Evolutionary conservation across 495 filamentous ascomycete species (phyloP).

Genomic region (Daldinia decipiens): DNA sequence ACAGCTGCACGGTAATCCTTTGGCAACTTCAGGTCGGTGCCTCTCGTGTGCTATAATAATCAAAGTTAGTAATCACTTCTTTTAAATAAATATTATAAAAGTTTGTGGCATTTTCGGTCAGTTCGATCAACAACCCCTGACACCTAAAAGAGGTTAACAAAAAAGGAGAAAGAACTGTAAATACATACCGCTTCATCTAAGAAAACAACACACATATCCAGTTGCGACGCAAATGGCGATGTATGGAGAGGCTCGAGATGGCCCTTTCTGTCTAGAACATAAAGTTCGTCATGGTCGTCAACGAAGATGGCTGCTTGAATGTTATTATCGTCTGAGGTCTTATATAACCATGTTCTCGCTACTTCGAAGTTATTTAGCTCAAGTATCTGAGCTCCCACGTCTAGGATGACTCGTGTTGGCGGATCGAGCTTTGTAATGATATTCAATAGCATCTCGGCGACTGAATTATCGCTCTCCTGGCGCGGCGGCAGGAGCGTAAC

Average conservation of each 20-base stretch:
- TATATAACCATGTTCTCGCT: constrained; percentile 58
- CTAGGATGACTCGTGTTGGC: constrained; percentile 69
- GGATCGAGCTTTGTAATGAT: constrained; percentile 53
- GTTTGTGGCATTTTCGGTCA: not conserved
- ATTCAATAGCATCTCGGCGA: constrained; percentile 60
- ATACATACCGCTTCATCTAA: constrained; percentile 67
- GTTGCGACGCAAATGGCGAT: constrained; percentile 69
- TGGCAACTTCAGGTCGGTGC: constrained; percentile 76
- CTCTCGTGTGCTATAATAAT: constrained; percentile 67
- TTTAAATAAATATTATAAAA: not conserved
- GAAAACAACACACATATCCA: constrained; percentile 74
- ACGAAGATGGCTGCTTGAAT: constrained; percentile 66
- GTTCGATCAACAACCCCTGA: not conserved
- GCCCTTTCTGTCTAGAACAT: constrained; percentile 57
- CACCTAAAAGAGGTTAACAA: not conserved
- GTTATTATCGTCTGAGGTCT: constrained; percentile 29
- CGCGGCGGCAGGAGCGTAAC: constrained; percentile 48
- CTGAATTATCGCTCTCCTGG: constrained; percentile 15
- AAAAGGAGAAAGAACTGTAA: not conserved
- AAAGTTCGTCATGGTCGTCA: constrained; percentile 61
- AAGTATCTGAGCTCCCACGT: constrained; percentile 79
- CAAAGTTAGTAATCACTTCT: not conserved
- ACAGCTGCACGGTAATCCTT: constrained; percentile 69
- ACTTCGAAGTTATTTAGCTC: constrained; percentile 69
- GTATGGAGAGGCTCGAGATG: constrained; percentile 61